Evolutionary conservation across 257 asterid genomes (phyloP), one percentile per base, ranked within the genome.

Genomic region (Marsdenia floribunda): DNA sequence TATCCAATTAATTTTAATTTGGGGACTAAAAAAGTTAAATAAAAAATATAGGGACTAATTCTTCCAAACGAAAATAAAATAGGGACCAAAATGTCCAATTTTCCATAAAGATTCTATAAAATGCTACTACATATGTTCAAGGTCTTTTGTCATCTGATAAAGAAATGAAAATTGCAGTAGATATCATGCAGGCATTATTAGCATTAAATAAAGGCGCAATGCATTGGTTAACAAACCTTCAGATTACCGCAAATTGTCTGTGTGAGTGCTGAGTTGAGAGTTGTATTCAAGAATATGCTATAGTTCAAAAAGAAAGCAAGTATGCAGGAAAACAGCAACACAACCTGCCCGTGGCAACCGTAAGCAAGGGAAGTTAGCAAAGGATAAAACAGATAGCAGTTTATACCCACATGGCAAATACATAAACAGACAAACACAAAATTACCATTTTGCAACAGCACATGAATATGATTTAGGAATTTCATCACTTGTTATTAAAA

Each of bases 181-280:
- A 33, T 15, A 53, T 24, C 6, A 67, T 26, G 2, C 0, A 16
- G 60, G 16, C 44, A n/a, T 33, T 11, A 52, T 35, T 46, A 59
- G 47, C 71, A 49, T 49, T 35, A 22, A 11, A 52, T 18, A 65
- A 19, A 71, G 53, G 12, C 68, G 65, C 11, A 76, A 37, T 71
- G 53, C 71, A 33, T 47, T 26, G 68, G 71, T 40, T 76, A 61
- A 83, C 89, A 29, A 79, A 92, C 98, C 98, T 94, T 94, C 85
- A 94, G 75, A 84, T 94, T 94, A 63, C 97, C 97, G 55, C 98
- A 94, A 76, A 94, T 89, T 65, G 98, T 90, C 91, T 94, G 97
- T 12, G 97, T 90, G 80, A 93, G 87, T 3, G 98, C 97, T 46
- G 98, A 94, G 77, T 94, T 94, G 65, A 91, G 90, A 77, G 97